phyloP scores from a whole-genome alignment of 2,329 filamentous ascomycete genomes.

The Daldinia eschscholtzii region DNA sequence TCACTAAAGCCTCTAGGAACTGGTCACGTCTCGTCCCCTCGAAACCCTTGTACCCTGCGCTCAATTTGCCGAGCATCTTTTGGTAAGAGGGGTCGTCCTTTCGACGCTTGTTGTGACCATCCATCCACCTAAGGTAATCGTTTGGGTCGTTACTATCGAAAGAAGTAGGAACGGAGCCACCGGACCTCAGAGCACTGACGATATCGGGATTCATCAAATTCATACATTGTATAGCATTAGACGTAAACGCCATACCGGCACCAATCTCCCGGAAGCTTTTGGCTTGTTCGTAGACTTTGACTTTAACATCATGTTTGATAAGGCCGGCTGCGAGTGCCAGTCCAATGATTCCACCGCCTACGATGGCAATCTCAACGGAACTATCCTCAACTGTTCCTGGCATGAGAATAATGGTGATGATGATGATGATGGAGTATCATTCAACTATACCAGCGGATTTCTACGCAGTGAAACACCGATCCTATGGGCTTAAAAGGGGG shows the following conservation, averaged over 20 bases:
- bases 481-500: background rate
- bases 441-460: too few relatives aligned
- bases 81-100: constrained; percentile 39
- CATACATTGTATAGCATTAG: constrained; percentile 45
- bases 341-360: constrained; percentile 48
- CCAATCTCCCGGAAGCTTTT: constrained; percentile 46
- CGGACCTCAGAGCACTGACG: constrained; percentile 35
- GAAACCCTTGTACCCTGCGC: constrained; percentile 38
- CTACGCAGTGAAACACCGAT: constrained; percentile 9
- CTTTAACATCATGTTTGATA: constrained; percentile 39
- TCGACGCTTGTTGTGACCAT: constrained; percentile 42
- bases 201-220: constrained; percentile 42
- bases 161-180: constrained; percentile 37
- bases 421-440: background rate
- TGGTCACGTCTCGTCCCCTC: constrained; percentile 58
- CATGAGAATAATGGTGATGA: constrained; percentile 11
- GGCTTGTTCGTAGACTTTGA: constrained; percentile 45
- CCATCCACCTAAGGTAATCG: constrained; percentile 43
- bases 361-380: constrained; percentile 41
- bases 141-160: constrained; percentile 39
- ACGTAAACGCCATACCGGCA: constrained; percentile 47
- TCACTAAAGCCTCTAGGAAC: constrained; percentile 63
- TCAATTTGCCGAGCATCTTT: constrained; percentile 35
- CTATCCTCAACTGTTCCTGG: constrained; percentile 20
- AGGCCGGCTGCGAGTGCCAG: constrained; percentile 42